Percentiles rank a stretch among this genome's conserved stretches.
Evolutionary conservation across 352 stramenopile genomes (phyloP).

Genomic region (Globisporangium sylvaticum): DNA sequence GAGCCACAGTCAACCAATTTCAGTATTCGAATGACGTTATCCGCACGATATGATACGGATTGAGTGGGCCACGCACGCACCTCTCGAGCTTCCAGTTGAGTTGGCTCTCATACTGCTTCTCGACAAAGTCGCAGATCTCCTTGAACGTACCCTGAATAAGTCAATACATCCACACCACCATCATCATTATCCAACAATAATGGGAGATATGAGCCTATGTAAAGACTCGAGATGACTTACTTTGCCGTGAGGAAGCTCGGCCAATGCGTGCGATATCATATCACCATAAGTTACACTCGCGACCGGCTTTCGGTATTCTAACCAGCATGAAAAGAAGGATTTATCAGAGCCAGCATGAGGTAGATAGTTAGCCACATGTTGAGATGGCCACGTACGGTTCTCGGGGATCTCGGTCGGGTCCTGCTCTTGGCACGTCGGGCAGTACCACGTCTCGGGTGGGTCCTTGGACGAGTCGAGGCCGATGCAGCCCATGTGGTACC

Average conservation of each 20-base stretch:
- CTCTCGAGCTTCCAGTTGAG: conserved; percentile 90
- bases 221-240: conserved; percentile 22
- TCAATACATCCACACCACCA: background rate
- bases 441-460: conserved; percentile 73
- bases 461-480: conserved; percentile 42
- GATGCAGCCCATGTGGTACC: conserved; percentile 83
- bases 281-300: conserved; percentile 83
- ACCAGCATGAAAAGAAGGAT: background rate
- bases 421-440: conserved; percentile 52
- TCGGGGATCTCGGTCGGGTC: conserved; percentile 55
- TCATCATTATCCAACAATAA: background rate
- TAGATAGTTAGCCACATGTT: background rate
- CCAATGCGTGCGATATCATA: conserved; percentile 87
- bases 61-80: conserved; percentile 18
- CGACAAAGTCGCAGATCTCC: conserved; percentile 88
- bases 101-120: conserved; percentile 80
- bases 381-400: conserved; percentile 44
- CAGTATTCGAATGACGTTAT: background rate
- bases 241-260: conserved; percentile 56
- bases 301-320: conserved; percentile 78
- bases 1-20: background rate
- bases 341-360: background rate
- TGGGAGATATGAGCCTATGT: background rate
- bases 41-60: background rate
- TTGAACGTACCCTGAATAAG: conserved; percentile 71